phyloP scores from a whole-genome alignment of 768 basidiomycete genomes.

The Pleurotus eryngii region DNA sequence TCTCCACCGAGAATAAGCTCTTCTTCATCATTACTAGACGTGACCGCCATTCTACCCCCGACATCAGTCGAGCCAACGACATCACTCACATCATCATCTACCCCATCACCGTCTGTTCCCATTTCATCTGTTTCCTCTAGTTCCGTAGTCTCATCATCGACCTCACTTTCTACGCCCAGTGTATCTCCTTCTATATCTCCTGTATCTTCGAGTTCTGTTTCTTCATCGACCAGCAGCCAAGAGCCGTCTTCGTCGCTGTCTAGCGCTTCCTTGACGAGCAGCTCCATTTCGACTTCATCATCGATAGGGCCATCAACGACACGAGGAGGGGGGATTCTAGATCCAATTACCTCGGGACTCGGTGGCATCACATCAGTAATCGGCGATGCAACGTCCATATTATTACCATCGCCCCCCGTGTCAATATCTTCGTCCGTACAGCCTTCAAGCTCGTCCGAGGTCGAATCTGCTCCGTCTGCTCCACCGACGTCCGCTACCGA shows the following conservation, averaged over 20 bases:
- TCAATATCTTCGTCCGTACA: neutral
- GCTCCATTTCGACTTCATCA: neutral
- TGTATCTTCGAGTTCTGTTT: neutral
- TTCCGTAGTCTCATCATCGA: neutral
- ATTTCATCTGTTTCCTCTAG: neutral
- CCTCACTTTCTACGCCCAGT: neutral
- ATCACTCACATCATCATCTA: neutral
- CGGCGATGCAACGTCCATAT: neutral
- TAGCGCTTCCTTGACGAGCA: neutral
- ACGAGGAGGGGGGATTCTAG: conserved; percentile 4
- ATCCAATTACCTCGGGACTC: conserved; percentile 3
- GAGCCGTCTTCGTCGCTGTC: neutral
- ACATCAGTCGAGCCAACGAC: conserved; percentile 1
- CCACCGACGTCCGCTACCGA: neutral
- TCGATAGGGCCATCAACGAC: neutral
- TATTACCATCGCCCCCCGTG: neutral
- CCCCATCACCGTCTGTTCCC: neutral
- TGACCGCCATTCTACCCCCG: conserved; percentile 5
- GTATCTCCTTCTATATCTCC: neutral
- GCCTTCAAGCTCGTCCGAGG: neutral
- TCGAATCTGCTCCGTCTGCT: neutral
- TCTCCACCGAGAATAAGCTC: neutral
- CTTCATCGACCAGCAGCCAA: neutral
- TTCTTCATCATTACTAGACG: neutral
- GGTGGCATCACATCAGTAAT: neutral